phyloP scores from a whole-genome alignment of 164 flowering plant genomes.

The Piper betle region DNA sequence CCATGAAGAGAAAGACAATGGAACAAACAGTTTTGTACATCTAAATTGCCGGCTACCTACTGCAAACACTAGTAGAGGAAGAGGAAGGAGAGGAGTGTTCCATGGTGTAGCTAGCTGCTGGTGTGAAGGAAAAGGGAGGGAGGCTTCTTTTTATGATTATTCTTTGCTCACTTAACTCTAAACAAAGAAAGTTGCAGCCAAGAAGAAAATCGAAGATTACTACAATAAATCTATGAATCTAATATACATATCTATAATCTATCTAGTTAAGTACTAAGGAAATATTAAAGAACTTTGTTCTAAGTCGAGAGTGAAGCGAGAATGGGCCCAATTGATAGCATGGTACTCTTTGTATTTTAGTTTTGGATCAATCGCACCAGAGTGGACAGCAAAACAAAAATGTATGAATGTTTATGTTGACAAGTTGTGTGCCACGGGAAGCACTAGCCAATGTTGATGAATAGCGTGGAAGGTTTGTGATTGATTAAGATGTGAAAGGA shows the following conservation, averaged over 20 bases:
- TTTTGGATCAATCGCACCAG: background rate
- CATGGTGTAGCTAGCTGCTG: background rate
- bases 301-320: too few species aligned
- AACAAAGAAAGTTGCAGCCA: background rate
- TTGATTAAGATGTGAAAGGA: too few species aligned
- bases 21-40: constrained; percentile 3
- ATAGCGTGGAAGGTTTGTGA: too few species aligned
- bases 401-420: too few species aligned
- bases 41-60: background rate
- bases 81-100: background rate
- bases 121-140: background rate
- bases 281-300: too few species aligned
- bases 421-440: too few species aligned
- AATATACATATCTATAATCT: too few species aligned
- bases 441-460: too few species aligned
- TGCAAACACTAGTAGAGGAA: background rate
- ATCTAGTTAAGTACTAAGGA: too few species aligned
- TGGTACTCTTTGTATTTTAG: constrained; percentile 8
- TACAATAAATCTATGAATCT: too few species aligned
- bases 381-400: background rate
- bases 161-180: background rate
- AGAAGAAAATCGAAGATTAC: background rate
- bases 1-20: constrained; percentile 29
- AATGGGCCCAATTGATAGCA: background rate
- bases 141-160: background rate